Base-by-base conservation (phyloP, 768 basidiomycete genomes). In the Leccinellum luteum region DNA sequence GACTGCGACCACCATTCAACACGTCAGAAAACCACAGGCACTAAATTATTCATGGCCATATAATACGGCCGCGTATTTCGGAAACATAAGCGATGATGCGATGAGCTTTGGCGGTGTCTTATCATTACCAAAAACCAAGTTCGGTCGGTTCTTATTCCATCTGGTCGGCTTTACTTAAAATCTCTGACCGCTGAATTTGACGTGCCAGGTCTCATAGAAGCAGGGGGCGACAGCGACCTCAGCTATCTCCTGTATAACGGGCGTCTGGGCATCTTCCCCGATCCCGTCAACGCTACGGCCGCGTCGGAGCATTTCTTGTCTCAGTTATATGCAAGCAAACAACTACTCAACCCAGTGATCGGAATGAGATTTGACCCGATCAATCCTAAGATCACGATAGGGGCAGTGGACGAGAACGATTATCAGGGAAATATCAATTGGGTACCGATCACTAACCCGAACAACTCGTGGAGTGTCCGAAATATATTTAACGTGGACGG, bases 321-420 rank as follows among this genome's bases (percentile, higher is more conserved):
- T 34, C 45, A 32, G 34, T 14, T 68, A 31, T 54, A 69, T 35
- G 31, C 47, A 28, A 55, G 9, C 21, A 52, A 57, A 2, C 59
- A 66, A 28, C 54, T 68, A 30, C 62, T 71, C 19, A 55, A 67
- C 28, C 64, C 60, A 9, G 68, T 67, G 13, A 51, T 71, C 21
- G 65, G 56, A 25, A 60, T 69, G 45, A 56, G 52, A 25, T 57
- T 69, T 13, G 68, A 71, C 45, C 69, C 61, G 1, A 15, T 31
- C 14, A 51, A 69, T 27, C 69, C 67, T 8, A 71, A 64, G 30
- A 58, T 69, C n/a, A 68, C 67, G 4, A 68, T 69, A 15, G 67
- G 69, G 6, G 64, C 56, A 6, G 50, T 69, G 47, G 67, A 71
- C 31, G 51, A 57, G 28, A 60, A 48, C 6, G 66, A 68, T 54